Base-by-base conservation (phyloP, 306 rosid genomes). In the Medicago arabica region DNA sequence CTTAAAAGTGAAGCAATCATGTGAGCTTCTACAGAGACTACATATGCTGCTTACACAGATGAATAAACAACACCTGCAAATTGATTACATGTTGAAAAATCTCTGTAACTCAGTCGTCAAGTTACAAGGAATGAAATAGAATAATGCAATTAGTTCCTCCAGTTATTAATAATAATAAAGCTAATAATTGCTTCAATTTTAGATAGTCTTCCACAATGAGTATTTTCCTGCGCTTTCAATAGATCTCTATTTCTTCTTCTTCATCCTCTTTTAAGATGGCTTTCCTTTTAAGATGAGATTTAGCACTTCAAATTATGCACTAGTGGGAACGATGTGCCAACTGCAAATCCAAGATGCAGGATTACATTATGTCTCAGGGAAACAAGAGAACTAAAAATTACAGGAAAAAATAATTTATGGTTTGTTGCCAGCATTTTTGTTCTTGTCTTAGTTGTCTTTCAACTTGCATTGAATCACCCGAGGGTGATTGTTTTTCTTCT, bases 81-180 rank as follows among this genome's bases (percentile, higher is more conserved):
- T 58, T 51, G 83, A 47, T 51, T 59, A 11, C 67, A 58, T 66
- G 79, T 55, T 59, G 19, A 60, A 39, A 44, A 67, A 11, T 67
- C 79, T 49, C 17, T 71, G 71, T 71, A 82, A 49, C 78, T 66
- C 64, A 41, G 9, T 66, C 68, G 18, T 38, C 31, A 6, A 5
- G 65, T 59, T 70, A 71, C 76, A 28, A 51, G 51, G 54, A 75
- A 68, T 54, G 65, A 51, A 60, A 66, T 16, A 38, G 73, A 65
- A 41, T 43, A 68, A 67, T 79, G 72, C 71, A 67, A 71, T 28
- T 38, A 34, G 69, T 23, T 36, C 71, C 47, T 50, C 77, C 41
- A 34, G 55, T 61, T 67, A 68, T 62, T 46, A 36, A 72, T 80
- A 68, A 73, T 80, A 68, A 73, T 49, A 76, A 78, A 65, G 64